Percentiles rank a stretch among this genome's conserved stretches.
Conservation (phyloP, 768 basidiomycete genomes). For the Phanerochaete sordida region DNA sequence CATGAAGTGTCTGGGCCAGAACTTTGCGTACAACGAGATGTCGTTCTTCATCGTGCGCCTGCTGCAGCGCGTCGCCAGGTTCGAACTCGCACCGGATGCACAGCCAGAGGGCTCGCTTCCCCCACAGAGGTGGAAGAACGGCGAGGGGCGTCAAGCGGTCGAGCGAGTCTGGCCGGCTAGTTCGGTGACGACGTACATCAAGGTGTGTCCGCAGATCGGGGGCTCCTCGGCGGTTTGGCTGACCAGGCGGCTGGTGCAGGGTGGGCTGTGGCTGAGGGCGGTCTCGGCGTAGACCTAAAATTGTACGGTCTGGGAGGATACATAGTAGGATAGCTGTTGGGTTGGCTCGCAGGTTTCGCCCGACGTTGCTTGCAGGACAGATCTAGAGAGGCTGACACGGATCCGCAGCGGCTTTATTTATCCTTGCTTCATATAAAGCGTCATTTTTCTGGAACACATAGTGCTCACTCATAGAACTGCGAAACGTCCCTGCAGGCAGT, state of each 20-base stretch:
- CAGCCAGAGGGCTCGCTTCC: conserved; percentile 29
- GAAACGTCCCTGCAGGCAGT: too few relatives aligned
- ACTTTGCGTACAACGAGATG: conserved; percentile 53
- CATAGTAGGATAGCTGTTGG: too few relatives aligned
- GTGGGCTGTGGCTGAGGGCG: conserved; percentile 21
- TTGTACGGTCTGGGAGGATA: too few relatives aligned
- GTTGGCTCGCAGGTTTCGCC: background rate
- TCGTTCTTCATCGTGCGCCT: conserved; percentile 52
- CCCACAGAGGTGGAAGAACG: conserved; percentile 29
- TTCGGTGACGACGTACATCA: conserved; percentile 40
- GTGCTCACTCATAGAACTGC: too few relatives aligned
- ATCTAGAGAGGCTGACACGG: too few relatives aligned
- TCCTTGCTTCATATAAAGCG: too few relatives aligned
- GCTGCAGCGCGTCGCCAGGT: conserved; percentile 42
- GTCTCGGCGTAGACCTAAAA: conserved; percentile 10
- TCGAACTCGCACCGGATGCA: conserved; percentile 36
- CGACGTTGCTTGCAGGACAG: too few relatives aligned
- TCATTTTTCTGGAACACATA: too few relatives aligned
- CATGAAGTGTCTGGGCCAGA: background rate
- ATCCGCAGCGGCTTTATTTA: too few relatives aligned
- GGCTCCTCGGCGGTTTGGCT: background rate
- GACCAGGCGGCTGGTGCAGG: background rate
- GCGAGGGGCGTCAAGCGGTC: conserved; percentile 31
- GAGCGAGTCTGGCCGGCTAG: conserved; percentile 36
- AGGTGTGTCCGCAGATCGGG: conserved; percentile 21